These are phyloP conservation scores for Populus alba DNA, from an alignment of 345 rosid genomes.

Conservation along the genomic window DNA sequence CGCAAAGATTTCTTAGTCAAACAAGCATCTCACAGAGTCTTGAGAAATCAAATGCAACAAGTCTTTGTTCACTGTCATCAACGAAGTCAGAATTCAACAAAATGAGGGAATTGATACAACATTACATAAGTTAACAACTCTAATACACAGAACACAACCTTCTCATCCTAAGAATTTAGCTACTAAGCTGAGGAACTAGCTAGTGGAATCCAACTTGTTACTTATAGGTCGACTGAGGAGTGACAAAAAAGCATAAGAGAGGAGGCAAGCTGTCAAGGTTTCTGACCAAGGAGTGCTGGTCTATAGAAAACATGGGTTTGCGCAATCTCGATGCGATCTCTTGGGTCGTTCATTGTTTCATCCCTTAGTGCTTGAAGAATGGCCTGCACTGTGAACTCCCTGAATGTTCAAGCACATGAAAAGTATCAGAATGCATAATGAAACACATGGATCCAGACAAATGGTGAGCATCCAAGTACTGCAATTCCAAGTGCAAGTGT, in stretches of 20 bases:
- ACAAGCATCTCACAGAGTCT: background rate
- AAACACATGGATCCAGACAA: background rate
- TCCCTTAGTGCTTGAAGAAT: conserved; percentile 34
- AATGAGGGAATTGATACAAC: conserved; percentile 10
- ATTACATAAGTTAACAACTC: background rate
- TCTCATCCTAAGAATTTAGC: conserved; percentile 3
- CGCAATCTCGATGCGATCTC: conserved; percentile 31
- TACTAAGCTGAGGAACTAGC: background rate
- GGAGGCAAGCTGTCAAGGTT: conserved; percentile 20
- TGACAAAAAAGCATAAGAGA: background rate
- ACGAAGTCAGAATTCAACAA: background rate
- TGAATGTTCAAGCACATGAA: background rate
- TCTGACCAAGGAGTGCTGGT: conserved; percentile 26
- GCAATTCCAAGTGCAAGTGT: background rate
- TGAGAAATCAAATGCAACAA: background rate
- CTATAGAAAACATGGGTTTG: conserved; percentile 22
- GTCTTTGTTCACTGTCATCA: background rate
- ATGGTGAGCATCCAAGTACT: background rate
- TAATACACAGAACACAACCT: background rate
- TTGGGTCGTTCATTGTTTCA: conserved; percentile 33
- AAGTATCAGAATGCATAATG: conserved; percentile 4
- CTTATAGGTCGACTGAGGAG: conserved; percentile 7
- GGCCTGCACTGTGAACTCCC: conserved; percentile 27
- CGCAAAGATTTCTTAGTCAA: background rate
- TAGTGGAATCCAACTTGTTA: background rate